A percentile compares a stretch with the other conserved stretches of the same genome.
phyloP scores from a whole-genome alignment of 495 filamentous ascomycete species.

The Echria macrotheca region DNA sequence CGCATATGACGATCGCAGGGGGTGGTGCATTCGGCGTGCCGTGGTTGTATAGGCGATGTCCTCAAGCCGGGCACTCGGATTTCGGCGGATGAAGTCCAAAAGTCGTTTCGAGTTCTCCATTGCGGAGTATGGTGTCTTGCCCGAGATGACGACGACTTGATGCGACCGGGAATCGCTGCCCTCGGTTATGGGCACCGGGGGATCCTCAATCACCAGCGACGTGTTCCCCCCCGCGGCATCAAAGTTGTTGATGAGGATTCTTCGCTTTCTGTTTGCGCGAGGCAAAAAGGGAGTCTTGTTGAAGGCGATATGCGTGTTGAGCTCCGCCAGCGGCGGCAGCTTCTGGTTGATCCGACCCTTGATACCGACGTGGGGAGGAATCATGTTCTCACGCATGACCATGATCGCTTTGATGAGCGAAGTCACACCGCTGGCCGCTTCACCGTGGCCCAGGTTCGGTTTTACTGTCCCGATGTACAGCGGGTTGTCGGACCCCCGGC shows the following conservation, averaged over 20 bases:
- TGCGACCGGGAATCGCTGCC: constrained; percentile 28
- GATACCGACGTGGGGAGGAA: constrained; percentile 70
- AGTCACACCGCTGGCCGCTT: constrained; percentile 68
- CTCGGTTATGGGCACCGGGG: constrained; percentile 1
- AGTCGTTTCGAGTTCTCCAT: constrained; percentile 28
- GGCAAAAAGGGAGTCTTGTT: constrained; percentile 19
- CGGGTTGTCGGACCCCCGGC: constrained; percentile 51
- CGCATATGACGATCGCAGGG: constrained; percentile 40
- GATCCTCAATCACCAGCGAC: constrained; percentile 48
- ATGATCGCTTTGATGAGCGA: constrained; percentile 67
- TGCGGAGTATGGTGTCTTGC: constrained; percentile 34
- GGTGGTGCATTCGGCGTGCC: constrained; percentile 64
- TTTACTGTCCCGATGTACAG: constrained; percentile 70
- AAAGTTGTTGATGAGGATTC: constrained; percentile 51
- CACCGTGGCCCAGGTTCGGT: constrained; percentile 71
- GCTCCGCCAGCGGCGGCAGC: constrained; percentile 8
- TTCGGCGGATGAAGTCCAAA: constrained; percentile 35
- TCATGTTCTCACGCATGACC: constrained; percentile 66
- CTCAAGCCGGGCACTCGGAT: constrained; percentile 32
- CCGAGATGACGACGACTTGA: constrained; percentile 46
- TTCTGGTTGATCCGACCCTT: constrained; percentile 52
- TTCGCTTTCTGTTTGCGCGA: constrained; percentile 43
- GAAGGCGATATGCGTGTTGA: constrained; percentile 10
- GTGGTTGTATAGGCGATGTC: constrained; percentile 69
- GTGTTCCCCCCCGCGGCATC: constrained; percentile 53